Evolutionary conservation across 495 filamentous ascomycete species (phyloP).

Genomic region (Aspergillus conjunctus): DNA sequence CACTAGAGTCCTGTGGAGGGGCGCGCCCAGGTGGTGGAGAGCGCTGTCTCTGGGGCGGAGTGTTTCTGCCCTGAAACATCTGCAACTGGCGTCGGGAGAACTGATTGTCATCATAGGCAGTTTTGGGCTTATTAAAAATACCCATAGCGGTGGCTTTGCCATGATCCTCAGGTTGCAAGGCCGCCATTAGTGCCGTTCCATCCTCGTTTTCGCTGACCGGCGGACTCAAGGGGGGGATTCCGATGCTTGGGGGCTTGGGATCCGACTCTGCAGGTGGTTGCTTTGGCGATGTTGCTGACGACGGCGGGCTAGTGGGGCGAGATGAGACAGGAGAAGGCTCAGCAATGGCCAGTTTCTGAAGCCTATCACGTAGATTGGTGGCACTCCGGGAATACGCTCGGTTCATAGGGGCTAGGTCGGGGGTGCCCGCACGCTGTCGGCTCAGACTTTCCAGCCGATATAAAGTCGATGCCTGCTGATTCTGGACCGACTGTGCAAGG

Average conservation of each 20-base stretch:
- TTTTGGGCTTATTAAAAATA: constrained; percentile 76
- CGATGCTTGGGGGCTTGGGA: constrained; percentile 24
- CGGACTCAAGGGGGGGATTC: constrained; percentile 70
- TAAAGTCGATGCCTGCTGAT: constrained; percentile 75
- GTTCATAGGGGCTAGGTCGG: constrained; percentile 41
- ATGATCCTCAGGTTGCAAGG: constrained; percentile 73
- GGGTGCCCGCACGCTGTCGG: constrained; percentile 47
- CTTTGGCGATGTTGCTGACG: constrained; percentile 42
- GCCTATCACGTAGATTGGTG: constrained; percentile 57
- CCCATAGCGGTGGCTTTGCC: constrained; percentile 87
- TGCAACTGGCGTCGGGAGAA: constrained; percentile 80
- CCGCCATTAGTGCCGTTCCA: constrained; percentile 50
- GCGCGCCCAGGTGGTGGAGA: constrained; percentile 39
- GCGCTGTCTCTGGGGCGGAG: constrained; percentile 38
- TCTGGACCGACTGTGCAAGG: constrained; percentile 75
- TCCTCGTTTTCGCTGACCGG: constrained; percentile 72
- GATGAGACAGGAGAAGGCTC: constrained; percentile 36
- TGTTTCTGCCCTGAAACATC: constrained; percentile 68
- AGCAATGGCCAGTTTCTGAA: constrained; percentile 52
- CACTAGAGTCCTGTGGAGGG: constrained; percentile 32
- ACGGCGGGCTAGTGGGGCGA: constrained; percentile 55
- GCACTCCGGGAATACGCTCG: constrained; percentile 56
- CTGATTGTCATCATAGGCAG: constrained; percentile 79
- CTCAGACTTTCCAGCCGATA: constrained; percentile 77
- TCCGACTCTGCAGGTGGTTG: constrained; percentile 27